Conservation (phyloP, 208 protist genomes). For the Acanthamoeba culbertsoni region DNA sequence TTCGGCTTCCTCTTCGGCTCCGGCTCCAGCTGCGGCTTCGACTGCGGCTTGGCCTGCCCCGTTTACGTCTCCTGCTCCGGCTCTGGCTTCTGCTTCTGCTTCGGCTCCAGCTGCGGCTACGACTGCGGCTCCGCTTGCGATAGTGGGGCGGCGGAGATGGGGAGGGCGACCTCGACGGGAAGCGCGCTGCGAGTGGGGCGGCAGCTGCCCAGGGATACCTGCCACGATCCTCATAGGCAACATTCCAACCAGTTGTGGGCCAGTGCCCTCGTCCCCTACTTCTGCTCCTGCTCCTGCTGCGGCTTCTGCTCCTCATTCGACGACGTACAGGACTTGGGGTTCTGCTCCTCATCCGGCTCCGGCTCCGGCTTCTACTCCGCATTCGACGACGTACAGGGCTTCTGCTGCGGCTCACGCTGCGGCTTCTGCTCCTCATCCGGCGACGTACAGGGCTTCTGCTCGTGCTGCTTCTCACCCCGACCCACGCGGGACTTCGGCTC, state of each 20-base stretch:
- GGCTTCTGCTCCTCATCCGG: not conserved
- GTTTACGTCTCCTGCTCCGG: too few relatives aligned
- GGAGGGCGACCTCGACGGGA: not conserved
- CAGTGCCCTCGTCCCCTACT: not conserved
- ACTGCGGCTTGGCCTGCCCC: not conserved
- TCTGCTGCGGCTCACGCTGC: not conserved
- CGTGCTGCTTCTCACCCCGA: not conserved
- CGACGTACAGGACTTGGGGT: not conserved
- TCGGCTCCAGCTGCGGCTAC: not conserved
- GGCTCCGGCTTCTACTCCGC: not conserved
- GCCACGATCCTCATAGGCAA: not conserved
- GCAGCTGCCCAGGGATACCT: too few relatives aligned
- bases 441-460: not conserved
- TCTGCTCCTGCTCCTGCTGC: not conserved
- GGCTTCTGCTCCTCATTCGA: not conserved
- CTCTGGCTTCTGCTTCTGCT: not conserved
- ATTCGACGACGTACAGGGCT: not conserved
- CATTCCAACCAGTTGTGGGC: too few relatives aligned
- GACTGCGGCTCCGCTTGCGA: not conserved
- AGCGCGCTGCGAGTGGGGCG: not conserved
- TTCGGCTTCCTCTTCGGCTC: not conserved
- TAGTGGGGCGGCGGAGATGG: not conserved
- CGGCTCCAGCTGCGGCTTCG: not conserved
- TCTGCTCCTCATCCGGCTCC: not conserved
- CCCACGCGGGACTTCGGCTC: not conserved